Evolutionary conservation across 75 land plant genomes (phyloP).

Genomic region (Cunninghamia lanceolata): DNA sequence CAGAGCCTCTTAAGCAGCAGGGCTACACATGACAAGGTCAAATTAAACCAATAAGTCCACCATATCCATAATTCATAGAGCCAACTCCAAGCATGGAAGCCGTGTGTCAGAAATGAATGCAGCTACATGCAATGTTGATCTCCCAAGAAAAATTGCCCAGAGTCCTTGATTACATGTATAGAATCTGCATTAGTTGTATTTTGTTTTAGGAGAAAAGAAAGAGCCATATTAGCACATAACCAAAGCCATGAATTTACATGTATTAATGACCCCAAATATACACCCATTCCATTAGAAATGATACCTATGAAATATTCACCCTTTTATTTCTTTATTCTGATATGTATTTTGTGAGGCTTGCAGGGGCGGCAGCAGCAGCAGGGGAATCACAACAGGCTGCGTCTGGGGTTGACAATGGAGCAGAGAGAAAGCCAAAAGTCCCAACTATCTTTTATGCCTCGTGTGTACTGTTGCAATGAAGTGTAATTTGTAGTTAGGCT

Average conservation of each 20-base stretch:
- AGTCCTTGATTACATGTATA: not conserved
- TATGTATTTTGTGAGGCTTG: not conserved
- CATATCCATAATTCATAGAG: not conserved
- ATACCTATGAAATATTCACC: not conserved
- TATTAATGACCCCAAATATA: not conserved
- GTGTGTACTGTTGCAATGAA: constrained; percentile 44
- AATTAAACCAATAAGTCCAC: not conserved
- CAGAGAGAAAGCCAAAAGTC: constrained; percentile 32
- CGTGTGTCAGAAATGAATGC: not conserved
- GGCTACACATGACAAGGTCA: not conserved
- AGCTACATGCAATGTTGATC: not conserved
- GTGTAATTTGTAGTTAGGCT: not conserved
- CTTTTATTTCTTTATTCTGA: not conserved
- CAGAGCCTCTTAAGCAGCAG: not conserved
- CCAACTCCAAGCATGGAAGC: not conserved
- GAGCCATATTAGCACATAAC: not conserved
- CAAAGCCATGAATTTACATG: not conserved
- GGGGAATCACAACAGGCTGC: constrained; percentile 21
- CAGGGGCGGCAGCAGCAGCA: not conserved
- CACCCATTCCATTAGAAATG: not conserved
- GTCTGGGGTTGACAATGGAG: constrained; percentile 16
- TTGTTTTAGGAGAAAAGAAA: not conserved
- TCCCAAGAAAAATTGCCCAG: not conserved
- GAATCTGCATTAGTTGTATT: not conserved
- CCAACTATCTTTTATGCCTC: constrained; percentile 88